Percentiles rank a stretch among this genome's conserved stretches.
These are phyloP conservation scores for Euphrasia confusa DNA, from an alignment of 257 asterid genomes.

Conservation along the genomic window DNA sequence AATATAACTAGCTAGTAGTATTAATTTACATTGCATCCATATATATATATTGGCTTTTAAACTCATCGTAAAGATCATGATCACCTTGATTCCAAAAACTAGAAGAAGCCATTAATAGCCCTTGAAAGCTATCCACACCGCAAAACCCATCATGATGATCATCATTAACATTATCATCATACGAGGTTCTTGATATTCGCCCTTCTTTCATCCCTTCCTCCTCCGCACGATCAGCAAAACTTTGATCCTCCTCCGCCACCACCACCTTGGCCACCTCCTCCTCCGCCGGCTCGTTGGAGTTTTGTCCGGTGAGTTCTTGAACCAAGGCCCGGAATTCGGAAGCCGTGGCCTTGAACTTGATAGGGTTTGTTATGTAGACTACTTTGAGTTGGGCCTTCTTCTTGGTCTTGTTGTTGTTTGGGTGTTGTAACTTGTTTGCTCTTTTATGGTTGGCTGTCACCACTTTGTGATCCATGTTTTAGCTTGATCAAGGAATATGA, in stretches of 20 bases:
- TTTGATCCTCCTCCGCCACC: conserved; percentile 24
- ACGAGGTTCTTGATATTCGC: conserved; percentile 16
- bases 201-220: conserved; percentile 6
- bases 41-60: background rate
- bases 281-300: conserved; percentile 35
- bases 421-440: conserved; percentile 24
- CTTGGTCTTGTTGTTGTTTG: conserved; percentile 22
- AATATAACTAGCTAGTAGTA: too few relatives aligned
- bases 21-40: too few relatives aligned
- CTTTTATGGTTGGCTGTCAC: conserved; percentile 29
- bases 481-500: background rate
- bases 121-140: conserved; percentile 26
- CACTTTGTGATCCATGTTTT: conserved; percentile 35
- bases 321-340: conserved; percentile 64
- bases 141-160: conserved; percentile 1
- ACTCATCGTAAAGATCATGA: background rate
- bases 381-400: conserved; percentile 50
- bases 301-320: conserved; percentile 77
- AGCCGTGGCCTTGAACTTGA: conserved; percentile 59
- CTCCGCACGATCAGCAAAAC: too few relatives aligned
- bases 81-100: conserved; percentile 1
- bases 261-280: conserved; percentile 5
- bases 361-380: conserved; percentile 72
- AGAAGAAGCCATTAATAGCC: conserved; percentile 24
- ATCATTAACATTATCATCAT: conserved; percentile 2